Evolutionary conservation across 805 yeast species (phyloP).

Genomic region (Teunomyces cretensis): DNA sequence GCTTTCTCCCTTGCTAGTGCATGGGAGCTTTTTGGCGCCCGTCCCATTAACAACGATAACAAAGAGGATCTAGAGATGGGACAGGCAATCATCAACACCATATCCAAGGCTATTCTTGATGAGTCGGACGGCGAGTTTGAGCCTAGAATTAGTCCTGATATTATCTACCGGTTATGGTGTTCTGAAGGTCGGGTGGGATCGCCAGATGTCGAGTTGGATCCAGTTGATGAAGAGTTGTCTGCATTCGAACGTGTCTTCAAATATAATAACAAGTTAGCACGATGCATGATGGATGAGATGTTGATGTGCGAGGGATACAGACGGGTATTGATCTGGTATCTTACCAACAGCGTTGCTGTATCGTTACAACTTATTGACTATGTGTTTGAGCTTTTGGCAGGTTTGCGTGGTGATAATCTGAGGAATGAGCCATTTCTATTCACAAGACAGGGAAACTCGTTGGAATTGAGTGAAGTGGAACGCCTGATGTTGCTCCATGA

Average conservation of each 20-base stretch:
- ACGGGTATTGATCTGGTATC: constrained; percentile 62
- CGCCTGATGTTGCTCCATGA: constrained; percentile 68
- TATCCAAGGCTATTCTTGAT: constrained; percentile 52
- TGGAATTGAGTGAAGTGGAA: constrained; percentile 59
- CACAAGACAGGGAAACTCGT: constrained; percentile 53
- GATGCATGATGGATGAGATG: constrained; percentile 65
- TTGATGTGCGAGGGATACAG: constrained; percentile 67
- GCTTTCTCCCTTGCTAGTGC: constrained; percentile 4
- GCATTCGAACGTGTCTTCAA: constrained; percentile 53
- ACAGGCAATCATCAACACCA: constrained; percentile 44
- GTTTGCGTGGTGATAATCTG: constrained; percentile 48
- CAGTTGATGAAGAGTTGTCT: constrained; percentile 18
- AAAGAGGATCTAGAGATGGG: constrained; percentile 26
- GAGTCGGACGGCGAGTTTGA: constrained; percentile 22
- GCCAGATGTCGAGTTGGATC: too few species aligned
- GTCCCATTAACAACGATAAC: constrained; percentile 24
- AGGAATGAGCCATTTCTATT: constrained; percentile 35
- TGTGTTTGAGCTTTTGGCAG: constrained; percentile 58
- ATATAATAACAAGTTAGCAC: constrained; percentile 52
- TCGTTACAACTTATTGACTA: constrained; percentile 59
- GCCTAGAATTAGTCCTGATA: constrained; percentile 45
- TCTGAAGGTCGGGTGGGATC: too few species aligned
- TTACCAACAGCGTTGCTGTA: constrained; percentile 57
- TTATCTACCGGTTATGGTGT: constrained; percentile 39
- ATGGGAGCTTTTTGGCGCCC: constrained; percentile 25